Evolutionary conservation across 129 eudicot species (phyloP).

Genomic region (Lactuca saligna): DNA sequence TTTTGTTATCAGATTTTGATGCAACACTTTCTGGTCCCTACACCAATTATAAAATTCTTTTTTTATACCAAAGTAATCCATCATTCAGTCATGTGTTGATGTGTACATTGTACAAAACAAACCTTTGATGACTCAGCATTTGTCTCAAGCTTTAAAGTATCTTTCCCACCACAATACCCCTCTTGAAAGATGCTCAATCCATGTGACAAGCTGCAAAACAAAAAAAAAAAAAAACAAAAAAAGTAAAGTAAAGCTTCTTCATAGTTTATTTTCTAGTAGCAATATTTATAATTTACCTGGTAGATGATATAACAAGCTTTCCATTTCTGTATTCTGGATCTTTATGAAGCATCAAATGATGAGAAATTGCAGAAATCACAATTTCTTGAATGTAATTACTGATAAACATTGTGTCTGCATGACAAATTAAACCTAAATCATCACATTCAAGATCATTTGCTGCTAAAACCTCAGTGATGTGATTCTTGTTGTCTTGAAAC

Average conservation of each 20-base stretch:
- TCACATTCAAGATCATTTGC: constrained; percentile 94
- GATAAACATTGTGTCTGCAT: constrained; percentile 71
- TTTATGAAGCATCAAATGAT: constrained; percentile 75
- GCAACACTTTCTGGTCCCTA: constrained; percentile 50
- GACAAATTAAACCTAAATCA: constrained; percentile 80
- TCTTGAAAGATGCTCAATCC: constrained; percentile 90
- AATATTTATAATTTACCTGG: constrained; percentile 43
- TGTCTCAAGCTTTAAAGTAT: constrained; percentile 63
- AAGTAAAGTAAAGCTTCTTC: neutral
- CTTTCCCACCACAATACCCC: constrained; percentile 61
- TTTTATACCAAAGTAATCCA: neutral
- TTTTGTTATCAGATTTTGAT: constrained; percentile 52
- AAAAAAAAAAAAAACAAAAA: too few species aligned
- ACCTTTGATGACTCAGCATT: constrained; percentile 87
- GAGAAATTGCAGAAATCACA: constrained; percentile 84
- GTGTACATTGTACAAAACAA: neutral
- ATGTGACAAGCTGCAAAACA: constrained; percentile 68
- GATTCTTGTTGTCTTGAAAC: constrained; percentile 83
- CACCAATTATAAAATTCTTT: constrained; percentile 11
- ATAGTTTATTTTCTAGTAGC: neutral
- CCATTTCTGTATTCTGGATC: constrained; percentile 89
- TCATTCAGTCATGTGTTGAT: neutral
- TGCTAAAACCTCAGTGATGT: constrained; percentile 86
- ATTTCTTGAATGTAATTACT: constrained; percentile 79
- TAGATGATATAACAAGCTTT: constrained; percentile 84